Evolutionary conservation across 192 early-diverging fungal genomes (phyloP).

Genomic region (Gonapodya sp.): DNA sequence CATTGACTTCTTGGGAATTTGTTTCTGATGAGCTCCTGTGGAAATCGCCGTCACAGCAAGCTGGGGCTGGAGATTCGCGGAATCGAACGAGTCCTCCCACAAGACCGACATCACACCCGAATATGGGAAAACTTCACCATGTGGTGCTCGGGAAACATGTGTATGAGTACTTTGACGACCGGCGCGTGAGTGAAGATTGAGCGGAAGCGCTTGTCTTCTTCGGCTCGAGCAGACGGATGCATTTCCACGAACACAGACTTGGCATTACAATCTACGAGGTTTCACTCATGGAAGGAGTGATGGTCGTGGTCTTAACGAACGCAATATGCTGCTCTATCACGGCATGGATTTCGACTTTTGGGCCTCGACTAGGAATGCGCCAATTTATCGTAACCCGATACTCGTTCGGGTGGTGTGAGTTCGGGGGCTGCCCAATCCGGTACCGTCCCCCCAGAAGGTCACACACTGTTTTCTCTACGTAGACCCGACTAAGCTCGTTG

Average conservation of each 20-base stretch:
- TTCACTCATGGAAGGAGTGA: constrained; percentile 17
- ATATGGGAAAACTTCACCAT: constrained; percentile 6
- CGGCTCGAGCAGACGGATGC: background rate
- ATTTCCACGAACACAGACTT: constrained; percentile 1
- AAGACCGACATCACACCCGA: constrained; percentile 4
- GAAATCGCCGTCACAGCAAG: no score
- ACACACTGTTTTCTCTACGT: no score
- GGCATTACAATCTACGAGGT: constrained; percentile 20
- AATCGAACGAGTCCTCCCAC: constrained; percentile 4
- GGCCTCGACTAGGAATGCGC: constrained; percentile 22
- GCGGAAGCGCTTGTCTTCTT: background rate
- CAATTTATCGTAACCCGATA: constrained; percentile 28
- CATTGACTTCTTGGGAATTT: no score
- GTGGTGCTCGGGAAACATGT: constrained; percentile 6
- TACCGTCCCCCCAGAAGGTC: no score
- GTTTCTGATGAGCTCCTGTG: no score
- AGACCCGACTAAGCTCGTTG: constrained; percentile 16
- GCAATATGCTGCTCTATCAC: constrained; percentile 16
- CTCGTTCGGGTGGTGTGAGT: constrained; percentile 22
- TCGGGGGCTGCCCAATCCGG: background rate
- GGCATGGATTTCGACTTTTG: constrained; percentile 23
- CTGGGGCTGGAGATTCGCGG: constrained; percentile 5
- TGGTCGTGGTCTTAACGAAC: constrained; percentile 24
- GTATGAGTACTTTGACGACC: background rate
- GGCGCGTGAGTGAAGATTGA: constrained; percentile 2